Base-by-base conservation (phyloP, 441 rosid species). In the Gossypium davidsonii region DNA sequence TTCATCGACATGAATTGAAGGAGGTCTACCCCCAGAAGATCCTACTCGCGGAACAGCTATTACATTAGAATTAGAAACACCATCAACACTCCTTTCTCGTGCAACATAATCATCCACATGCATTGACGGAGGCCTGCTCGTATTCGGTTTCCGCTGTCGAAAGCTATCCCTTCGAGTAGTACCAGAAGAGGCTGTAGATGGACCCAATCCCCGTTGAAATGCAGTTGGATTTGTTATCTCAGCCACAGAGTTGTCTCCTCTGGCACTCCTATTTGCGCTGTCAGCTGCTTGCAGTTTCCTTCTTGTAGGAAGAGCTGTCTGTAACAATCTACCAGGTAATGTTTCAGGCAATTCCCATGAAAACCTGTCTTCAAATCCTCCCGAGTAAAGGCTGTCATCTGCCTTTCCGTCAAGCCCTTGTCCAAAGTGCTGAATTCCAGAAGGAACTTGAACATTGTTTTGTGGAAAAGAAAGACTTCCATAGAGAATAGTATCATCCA, bases 21-120 rank as follows among this genome's bases (percentile, higher is more conserved):
- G 99, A 79, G 99, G 95, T 80, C 99, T 88, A 65, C 99, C 99
- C 76, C 98, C 90, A 71, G 91, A 83, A 71, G 97, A 89, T 73
- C 97, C 99, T 68, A 72, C 84, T 64, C 99, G 84, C 70, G 84
- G 91, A 71, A 91, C 86, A 39, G 98, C 89, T 72, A 93, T 90
- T 57, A 89, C 90, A 85, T 83, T 91, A 74, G 94, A 92, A 84
- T 90, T 91, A 80, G 79, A 74, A 61, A 76, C 88, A 76, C 86
- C 86, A 75, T 93, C 99, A 68, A 82, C 87, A 74, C 85, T 91
- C 84, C 97, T 91, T 83, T 95, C 99, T 83, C 97, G 87, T 14
- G 99, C 98, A 72, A 93, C 98, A 86, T 95, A 95, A 83, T 95
- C 99, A 79, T 95, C 98, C 78, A 95, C 99, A 60, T 95, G 98